Base-by-base conservation (phyloP, 371 early-diverging fungal species). In the Batkoa obscura region DNA sequence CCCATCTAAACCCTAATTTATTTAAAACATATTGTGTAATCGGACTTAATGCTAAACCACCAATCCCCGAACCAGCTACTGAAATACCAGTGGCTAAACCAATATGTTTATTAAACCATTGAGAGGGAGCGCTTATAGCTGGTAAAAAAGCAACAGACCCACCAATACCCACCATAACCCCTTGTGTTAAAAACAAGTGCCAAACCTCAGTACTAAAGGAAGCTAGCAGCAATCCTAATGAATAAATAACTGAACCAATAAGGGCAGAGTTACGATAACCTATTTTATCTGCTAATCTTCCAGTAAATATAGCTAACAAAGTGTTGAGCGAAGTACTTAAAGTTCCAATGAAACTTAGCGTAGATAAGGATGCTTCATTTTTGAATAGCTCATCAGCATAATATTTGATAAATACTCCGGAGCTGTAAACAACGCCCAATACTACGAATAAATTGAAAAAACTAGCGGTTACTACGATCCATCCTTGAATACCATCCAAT, bases 51-150 rank as follows among this genome's bases (percentile, higher is more conserved):
- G 79, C 70, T 2, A 87, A 68, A 0, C 87, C 87, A 32, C 87
- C 90, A 34, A 86, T 61, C 6, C 90, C 90, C 3, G 78, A 74
- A 2, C 90, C 90, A 57, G 83, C 71, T 34, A 77, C 75, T 37
- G 80, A 76, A 1, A 91, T 61, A 1, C 88, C 90, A 4, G 79
- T 71, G 3, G 83, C 86, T 43, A 89, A 57, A 0, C 83, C 83
- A 15, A 85, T 72, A 36, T 69, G 61, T 32, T 70, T 71, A 17
- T 59, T 58, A 63, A 88, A 89, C 84, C 83, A 89, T 61, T 85
- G 88, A 0, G 83, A 65, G 0, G 83, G 71, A 2, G 84, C 64
- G 9, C 71, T 58, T 6, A 78, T 59, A 8, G 78, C 73, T 2
- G 83, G 73, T 32, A 76, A 74, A 62, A 76, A 83, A 2, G 69